A percentile compares a stretch with the other conserved stretches of the same genome.
Conservation (phyloP, 345 rosid genomes). For the Brassica carinata region DNA sequence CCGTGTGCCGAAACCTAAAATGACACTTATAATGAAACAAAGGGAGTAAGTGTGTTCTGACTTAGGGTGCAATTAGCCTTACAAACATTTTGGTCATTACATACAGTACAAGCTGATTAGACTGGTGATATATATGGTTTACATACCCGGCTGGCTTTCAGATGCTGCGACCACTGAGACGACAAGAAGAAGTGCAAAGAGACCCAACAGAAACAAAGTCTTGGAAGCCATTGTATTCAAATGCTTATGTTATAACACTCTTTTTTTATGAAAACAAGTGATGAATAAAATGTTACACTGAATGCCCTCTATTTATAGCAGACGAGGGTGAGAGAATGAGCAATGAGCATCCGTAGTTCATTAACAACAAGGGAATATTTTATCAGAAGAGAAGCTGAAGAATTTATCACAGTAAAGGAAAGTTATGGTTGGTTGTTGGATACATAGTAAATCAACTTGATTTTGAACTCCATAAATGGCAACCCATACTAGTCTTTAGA, state of each 20-base stretch:
- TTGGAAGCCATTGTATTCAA: conserved; percentile 33
- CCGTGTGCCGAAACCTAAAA: no score
- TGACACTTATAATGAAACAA: no score
- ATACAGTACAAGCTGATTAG: not conserved
- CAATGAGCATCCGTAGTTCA: not conserved
- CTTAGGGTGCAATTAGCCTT: not conserved
- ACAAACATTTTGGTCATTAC: not conserved
- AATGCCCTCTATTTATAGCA: not conserved
- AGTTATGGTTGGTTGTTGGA: conserved; percentile 26
- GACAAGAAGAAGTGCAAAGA: conserved; percentile 29
- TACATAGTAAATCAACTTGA: not conserved
- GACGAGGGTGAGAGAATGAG: not conserved
- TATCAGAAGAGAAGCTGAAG: not conserved
- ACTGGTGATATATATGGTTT: not conserved
- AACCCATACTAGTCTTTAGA: conserved; percentile 10
- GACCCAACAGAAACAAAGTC: conserved; percentile 32
- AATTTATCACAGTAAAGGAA: conserved; percentile 7
- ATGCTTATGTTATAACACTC: conserved; percentile 1
- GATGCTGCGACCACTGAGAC: conserved; percentile 26
- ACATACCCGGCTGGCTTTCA: conserved; percentile 22
- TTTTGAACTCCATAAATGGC: conserved; percentile 12
- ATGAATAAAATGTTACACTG: conserved; percentile 4
- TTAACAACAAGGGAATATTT: not conserved
- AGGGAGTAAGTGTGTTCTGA: not conserved
- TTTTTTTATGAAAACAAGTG: conserved; percentile 11